Conservation (phyloP, 1,284 basidiomycete species). For the Spongiforma sp. region DNA sequence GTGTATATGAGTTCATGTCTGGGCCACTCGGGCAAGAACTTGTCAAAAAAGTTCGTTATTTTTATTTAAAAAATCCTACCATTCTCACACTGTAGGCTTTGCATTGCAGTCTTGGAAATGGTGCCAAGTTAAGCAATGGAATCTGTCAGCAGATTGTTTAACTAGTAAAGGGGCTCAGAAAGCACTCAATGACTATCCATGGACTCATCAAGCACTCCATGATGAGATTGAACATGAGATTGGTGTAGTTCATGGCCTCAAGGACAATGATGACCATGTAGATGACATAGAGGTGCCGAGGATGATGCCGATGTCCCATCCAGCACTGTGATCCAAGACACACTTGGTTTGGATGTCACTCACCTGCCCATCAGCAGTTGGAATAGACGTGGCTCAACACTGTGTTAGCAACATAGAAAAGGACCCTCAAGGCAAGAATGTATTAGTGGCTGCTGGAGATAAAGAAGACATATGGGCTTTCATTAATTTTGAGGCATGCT, state of each 20-base stretch:
- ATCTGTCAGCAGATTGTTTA: background rate
- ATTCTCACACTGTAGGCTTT: background rate
- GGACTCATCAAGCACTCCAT: background rate
- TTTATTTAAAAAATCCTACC: background rate
- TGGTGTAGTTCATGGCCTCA: background rate
- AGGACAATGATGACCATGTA: background rate
- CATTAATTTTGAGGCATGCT: background rate
- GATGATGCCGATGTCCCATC: slow-evolving; percentile 11
- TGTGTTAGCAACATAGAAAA: slow-evolving; percentile 4
- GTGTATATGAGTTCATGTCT: slow-evolving; percentile 27
- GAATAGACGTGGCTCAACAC: background rate
- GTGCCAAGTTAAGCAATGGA: background rate
- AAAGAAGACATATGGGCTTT: background rate
- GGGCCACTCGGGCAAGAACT: slow-evolving; percentile 21
- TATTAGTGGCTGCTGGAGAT: slow-evolving; percentile 8
- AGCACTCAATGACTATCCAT: background rate
- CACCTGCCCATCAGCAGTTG: background rate
- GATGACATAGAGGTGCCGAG: background rate
- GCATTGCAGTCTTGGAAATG: background rate
- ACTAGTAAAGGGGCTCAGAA: background rate
- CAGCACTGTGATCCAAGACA: background rate
- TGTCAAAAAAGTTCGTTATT: slow-evolving; percentile 1
- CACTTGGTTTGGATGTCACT: background rate
- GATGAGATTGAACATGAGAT: background rate
- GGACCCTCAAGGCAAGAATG: background rate